Evolutionary conservation across 2,329 filamentous ascomycete genomes (phyloP), one percentile per base, ranked within the genome.

Genomic region (Xylariaceae sp.): DNA sequence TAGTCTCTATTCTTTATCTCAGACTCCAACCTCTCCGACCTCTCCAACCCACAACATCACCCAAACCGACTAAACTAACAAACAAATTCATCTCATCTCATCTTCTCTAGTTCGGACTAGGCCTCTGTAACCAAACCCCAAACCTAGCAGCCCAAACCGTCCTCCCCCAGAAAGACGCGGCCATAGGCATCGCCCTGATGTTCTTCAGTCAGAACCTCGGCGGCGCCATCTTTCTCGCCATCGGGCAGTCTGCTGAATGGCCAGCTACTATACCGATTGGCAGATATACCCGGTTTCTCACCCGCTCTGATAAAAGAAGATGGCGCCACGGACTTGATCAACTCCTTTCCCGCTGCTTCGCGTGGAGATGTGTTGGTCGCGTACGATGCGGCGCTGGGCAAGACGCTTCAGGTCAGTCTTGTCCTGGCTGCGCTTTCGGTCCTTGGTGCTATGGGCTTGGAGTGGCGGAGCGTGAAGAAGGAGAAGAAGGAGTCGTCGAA

Each of bases 341-440:
- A 46, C 7, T 56, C 57, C 1, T 59, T 68, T 27, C 55, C 65
- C 0, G 7, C 53, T 1, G 40, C 64, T 8, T 61, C 70, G 11
- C 64, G 66, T 27, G 63, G 54, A 4, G 41, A 50, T 1, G 65
- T 64, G 9, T 56, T 74, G 39, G 19, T 52, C 0, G 82, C 76
- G 0, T 89, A 89, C 71, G 88, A 88, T 64, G 67, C 73, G 29
- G 75, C 84, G 0, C 68, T 89, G 39, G 76, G 76, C 1, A 70
- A 77, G 55, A 78, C 78, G 0, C 89, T 86, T 65, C 79, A 81
- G 57, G 80, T 88, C 6, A 78, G 76, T 1, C 71, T 85, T 6
- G 77, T 79, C 1, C 71, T 84, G 64, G 74, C 76, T 0, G 73
- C 73, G 6, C 53, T 85, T 6, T 77, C 75, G 3, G 73, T 86